Evolutionary conservation across 1,284 basidiomycete species (phyloP), one percentile per base, ranked within the genome.

Genomic region (Pseudozyma sp.): DNA sequence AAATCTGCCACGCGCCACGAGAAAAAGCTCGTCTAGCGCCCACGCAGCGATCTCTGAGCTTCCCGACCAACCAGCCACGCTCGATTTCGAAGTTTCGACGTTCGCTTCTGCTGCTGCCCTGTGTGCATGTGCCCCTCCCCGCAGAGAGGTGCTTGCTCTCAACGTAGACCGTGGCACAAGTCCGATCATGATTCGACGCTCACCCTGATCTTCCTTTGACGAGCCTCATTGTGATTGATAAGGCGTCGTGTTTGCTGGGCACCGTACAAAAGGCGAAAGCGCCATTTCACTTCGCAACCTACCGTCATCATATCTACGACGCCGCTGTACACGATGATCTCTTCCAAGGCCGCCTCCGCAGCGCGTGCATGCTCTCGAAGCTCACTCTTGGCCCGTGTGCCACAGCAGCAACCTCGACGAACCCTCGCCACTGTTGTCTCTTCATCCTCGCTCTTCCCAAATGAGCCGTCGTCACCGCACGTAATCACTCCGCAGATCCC

Each of bases 401-500:
- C 57, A n/a, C 53, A 34, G 29, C 39, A 46, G 45, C 56, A 50
- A 9, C 61, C 62, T 13, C 49, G 47, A 58, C 68, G 77, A 59
- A 19, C 68, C 47, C 60, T 69, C 17, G 47, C 66, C 6, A 57
- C 67, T 11, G 63, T 71, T 9, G 63, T 71, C 6, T 24, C 40
- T 46, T 62, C 66, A 13, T 57, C 68, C 3, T 59, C 67, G 5
- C 60, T 75, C 58, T 84, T 84, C 58, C 80, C 78, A 3, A 47
- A 63, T 51, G 75, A 85, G 66, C 84, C 85, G 5, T 45, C 69
- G 0, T 14, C 47, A 14, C 84, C 84, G 0, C 42, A 54, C 9
- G 33, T 85, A 40, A 40, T 62, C 8, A 74, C 83, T 9, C n/a
- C 59, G 1, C 30, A 69, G 7, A 67, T 85, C 16, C 85, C 85